Conservation (phyloP, 192 early-diverging fungal genomes). For the Coemansia sp. region DNA sequence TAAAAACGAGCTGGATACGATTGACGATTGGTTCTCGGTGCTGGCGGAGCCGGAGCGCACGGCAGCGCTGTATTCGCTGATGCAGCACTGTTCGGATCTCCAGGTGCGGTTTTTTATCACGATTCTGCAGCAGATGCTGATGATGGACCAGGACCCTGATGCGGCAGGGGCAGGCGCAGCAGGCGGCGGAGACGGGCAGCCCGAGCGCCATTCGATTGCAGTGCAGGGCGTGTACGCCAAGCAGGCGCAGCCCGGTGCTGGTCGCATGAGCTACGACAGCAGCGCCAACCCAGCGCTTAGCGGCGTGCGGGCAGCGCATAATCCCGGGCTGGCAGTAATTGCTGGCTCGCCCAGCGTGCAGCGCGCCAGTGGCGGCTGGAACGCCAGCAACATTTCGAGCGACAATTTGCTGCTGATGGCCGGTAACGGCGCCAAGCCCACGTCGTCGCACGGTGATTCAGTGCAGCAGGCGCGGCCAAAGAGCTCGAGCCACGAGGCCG, state of each 20-base stretch:
- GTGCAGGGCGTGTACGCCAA: constrained; percentile 44
- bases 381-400: constrained; percentile 20
- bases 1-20: constrained; percentile 85
- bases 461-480: constrained; percentile 22
- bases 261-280: constrained; percentile 38
- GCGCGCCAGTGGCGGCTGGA: constrained; percentile 22
- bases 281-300: constrained; percentile 9
- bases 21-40: constrained; percentile 94
- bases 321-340: constrained; percentile 6
- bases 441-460: constrained; percentile 6
- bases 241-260: constrained; percentile 7
- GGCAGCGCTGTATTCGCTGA: constrained; percentile 85
- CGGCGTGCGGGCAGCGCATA: constrained; percentile 5
- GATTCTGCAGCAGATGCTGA: constrained; percentile 90
- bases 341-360: constrained; percentile 18
- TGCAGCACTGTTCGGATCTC: constrained; percentile 86
- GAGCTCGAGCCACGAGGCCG: constrained; percentile 50
- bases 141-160: constrained; percentile 69
- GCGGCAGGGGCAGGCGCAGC: constrained; percentile 33
- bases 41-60: constrained; percentile 89
- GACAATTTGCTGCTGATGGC: constrained; percentile 22
- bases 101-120: constrained; percentile 95
- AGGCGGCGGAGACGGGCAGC: constrained; percentile 1
- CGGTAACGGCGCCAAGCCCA: constrained; percentile 9
- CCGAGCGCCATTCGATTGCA: constrained; percentile 46